Conservation (phyloP, 352 stramenopile species). For the Hyphochytrium catenoides region DNA sequence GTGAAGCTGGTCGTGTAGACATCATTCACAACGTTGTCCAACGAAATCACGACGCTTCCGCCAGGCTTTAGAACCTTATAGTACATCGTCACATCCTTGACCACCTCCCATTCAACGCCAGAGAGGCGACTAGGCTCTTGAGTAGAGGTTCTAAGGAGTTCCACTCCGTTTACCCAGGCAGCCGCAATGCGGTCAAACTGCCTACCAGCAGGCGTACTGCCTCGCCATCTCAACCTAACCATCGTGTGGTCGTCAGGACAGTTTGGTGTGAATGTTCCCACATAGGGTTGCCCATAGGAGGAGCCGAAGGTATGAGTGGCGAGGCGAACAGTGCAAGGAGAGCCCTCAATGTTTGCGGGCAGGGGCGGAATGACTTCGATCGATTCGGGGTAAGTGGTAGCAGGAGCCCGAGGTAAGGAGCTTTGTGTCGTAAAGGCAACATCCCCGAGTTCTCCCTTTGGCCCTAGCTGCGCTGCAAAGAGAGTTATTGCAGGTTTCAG, state of each 20-base stretch:
- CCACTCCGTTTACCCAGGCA: slow-evolving; percentile 35
- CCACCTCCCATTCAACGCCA: slow-evolving; percentile 25
- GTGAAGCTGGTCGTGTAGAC: slow-evolving; percentile 34
- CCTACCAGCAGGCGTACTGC: slow-evolving; percentile 16
- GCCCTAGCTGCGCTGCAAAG: no score
- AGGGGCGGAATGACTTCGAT: no score
- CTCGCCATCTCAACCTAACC: slow-evolving; percentile 26
- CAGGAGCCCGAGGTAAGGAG: no score
- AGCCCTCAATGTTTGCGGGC: no score
- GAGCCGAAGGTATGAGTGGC: slow-evolving; percentile 24
- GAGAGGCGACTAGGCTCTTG: slow-evolving; percentile 22
- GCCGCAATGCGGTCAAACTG: slow-evolving; percentile 44
- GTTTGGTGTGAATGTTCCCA: slow-evolving; percentile 16
- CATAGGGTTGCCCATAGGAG: slow-evolving; percentile 27
- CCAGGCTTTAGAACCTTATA: slow-evolving; percentile 17
- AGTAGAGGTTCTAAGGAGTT: slow-evolving; percentile 41
- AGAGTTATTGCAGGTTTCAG: no score
- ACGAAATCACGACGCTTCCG: slow-evolving; percentile 22
- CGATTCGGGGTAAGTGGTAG: no score
- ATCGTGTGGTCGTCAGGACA: slow-evolving; percentile 21
- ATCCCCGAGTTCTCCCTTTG: no score
- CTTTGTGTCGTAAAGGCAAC: no score
- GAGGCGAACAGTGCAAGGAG: no score
- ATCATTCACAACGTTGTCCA: slow-evolving; percentile 34
- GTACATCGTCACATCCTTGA: slow-evolving; percentile 38